These are phyloP conservation scores for Botrytis galanthina DNA, from an alignment of 2,329 filamentous ascomycete genomes.

Conservation along the genomic window DNA sequence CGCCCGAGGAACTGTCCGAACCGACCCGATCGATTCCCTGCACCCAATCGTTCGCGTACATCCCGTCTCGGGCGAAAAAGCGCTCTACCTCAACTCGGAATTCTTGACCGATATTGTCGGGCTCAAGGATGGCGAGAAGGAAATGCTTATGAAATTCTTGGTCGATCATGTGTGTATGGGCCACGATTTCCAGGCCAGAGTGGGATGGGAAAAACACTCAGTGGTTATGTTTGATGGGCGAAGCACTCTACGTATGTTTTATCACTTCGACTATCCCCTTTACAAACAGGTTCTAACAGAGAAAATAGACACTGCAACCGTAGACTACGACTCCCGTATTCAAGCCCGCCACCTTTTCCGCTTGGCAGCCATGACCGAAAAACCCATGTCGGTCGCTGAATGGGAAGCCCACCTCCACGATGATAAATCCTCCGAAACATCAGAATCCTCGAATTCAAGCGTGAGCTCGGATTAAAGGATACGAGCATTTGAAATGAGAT, in stretches of 20 bases:
- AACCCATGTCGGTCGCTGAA: conserved; percentile 45
- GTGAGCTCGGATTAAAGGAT: conserved; percentile 19
- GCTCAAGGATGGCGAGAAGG: conserved; percentile 65
- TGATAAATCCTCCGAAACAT: conserved; percentile 16
- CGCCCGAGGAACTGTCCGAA: conserved; percentile 60
- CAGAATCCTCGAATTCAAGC: conserved; percentile 15
- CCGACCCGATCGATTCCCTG: conserved; percentile 59
- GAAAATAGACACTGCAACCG: conserved; percentile 47
- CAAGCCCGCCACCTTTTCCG: conserved; percentile 51
- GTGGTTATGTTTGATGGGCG: conserved; percentile 52
- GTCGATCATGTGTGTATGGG: conserved; percentile 65
- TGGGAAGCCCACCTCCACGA: conserved; percentile 21
- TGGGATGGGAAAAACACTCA: conserved; percentile 58
- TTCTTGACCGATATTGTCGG: conserved; percentile 68
- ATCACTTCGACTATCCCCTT: not conserved
- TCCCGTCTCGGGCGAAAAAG: conserved; percentile 70
- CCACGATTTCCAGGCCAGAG: conserved; percentile 68
- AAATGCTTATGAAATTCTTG: conserved; percentile 62
- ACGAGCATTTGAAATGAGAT: conserved; percentile 15
- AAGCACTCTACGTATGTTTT: conserved; percentile 45
- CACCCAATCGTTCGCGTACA: conserved; percentile 70
- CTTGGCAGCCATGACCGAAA: conserved; percentile 48
- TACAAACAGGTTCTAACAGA: not conserved
- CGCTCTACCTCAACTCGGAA: conserved; percentile 66
- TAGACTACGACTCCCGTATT: conserved; percentile 48